phyloP scores from a whole-genome alignment of 2,329 filamentous ascomycete genomes.

The Grosmannia huntii region DNA sequence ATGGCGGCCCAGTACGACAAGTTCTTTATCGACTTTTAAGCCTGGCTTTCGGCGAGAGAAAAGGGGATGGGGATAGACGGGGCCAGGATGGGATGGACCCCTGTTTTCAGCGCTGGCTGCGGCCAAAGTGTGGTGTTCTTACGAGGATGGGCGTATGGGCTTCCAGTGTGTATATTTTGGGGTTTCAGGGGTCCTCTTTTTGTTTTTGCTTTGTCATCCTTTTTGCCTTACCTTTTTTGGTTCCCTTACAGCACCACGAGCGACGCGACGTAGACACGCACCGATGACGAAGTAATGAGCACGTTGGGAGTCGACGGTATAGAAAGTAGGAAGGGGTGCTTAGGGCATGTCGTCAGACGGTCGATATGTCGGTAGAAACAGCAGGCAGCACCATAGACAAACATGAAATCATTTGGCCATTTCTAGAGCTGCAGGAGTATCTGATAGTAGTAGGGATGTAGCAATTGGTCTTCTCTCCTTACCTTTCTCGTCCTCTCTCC shows the following conservation, averaged over 20 bases:
- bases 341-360: too few species aligned
- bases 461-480: too few species aligned
- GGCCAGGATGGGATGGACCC: neutral
- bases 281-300: neutral
- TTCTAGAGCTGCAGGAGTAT: too few species aligned
- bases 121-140: neutral
- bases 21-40: slow-evolving; percentile 57
- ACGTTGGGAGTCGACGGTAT: neutral
- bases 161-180: neutral
- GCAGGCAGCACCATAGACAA: too few species aligned
- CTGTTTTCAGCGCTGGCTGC: neutral
- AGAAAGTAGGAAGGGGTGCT: neutral
- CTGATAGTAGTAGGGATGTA: too few species aligned
- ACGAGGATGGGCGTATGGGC: neutral
- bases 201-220: neutral
- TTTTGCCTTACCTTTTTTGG: neutral
- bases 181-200: neutral
- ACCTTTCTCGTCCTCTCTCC: too few species aligned
- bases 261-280: neutral
- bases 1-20: slow-evolving; percentile 56
- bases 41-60: neutral
- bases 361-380: too few species aligned
- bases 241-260: neutral
- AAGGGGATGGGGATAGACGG: neutral
- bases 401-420: too few species aligned